Percentiles rank a stretch among this genome's conserved stretches.
Conservation (phyloP, 495 filamentous ascomycete genomes). For the Tuber aestivum region DNA sequence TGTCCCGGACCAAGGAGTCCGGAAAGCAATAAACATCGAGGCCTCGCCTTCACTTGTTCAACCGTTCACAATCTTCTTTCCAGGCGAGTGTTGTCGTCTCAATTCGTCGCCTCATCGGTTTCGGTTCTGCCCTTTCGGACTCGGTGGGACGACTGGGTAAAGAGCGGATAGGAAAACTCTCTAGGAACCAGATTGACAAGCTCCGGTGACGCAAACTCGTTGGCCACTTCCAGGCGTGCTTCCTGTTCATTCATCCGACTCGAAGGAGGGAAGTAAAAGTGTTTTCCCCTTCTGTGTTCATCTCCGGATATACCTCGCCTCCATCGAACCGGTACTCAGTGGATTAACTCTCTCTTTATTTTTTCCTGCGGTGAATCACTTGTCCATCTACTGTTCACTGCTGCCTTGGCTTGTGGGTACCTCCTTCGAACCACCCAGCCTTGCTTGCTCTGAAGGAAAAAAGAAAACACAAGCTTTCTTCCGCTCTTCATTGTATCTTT, state of each 20-base stretch:
- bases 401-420: constrained; percentile 1
- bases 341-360: constrained; percentile 33
- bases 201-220: constrained; percentile 28
- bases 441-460: background rate
- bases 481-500: background rate
- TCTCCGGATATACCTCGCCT: constrained; percentile 22
- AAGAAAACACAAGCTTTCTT: background rate
- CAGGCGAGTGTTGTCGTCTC: constrained; percentile 38
- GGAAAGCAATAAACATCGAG: constrained; percentile 38
- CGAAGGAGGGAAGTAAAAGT: constrained; percentile 19
- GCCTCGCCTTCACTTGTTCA: constrained; percentile 32
- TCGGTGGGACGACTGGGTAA: constrained; percentile 25
- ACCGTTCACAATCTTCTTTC: constrained; percentile 27
- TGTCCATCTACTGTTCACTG: background rate
- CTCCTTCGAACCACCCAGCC: background rate
- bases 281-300: constrained; percentile 23
- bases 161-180: constrained; percentile 20
- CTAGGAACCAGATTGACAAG: constrained; percentile 36
- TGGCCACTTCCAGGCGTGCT: constrained; percentile 36
- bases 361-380: constrained; percentile 35
- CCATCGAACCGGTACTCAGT: constrained; percentile 24
- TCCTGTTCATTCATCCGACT: constrained; percentile 17
- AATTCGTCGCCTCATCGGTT: constrained; percentile 38
- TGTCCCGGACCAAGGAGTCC: constrained; percentile 31
- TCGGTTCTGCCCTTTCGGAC: constrained; percentile 33